Evolutionary conservation across 1,284 basidiomycete species (phyloP), one percentile per base, ranked within the genome.

Genomic region (Fomitopsis betulina): DNA sequence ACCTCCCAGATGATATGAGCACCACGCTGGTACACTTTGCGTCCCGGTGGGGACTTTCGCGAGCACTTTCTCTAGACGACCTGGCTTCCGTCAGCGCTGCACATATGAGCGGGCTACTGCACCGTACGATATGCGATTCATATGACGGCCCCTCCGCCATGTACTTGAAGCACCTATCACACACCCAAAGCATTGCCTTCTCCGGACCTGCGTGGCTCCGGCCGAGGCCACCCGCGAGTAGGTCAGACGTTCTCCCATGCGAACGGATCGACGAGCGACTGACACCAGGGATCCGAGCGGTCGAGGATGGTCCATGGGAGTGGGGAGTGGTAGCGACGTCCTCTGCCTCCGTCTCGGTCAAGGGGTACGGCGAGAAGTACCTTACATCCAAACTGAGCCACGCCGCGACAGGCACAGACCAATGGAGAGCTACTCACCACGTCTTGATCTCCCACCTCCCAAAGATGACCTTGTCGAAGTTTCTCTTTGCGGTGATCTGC

Each of bases 131-230:
- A 71, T 97, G 94, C 50, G 83, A 67, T 60, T 92, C 87, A 83
- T 89, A 94, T 21, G 79, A 76, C 2, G 76, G 73, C 19, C 84
- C 81, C 42, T 93, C 88, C 2, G 84, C 77, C 89, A 96, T 94
- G 72, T 98, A 99, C 75, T 97, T 98, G 86, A 98, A 97, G 76
- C 96, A 99, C 58, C 89, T 83, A 61, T 94, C 89, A 70, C 94
- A 96, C 19, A 96, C 91, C 83, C 87, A 94, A 25, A 94, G 71
- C 35, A 79, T 72, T 9, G 82, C 76, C 53, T 78, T 77, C 60
- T 86, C 85, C 2, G 45, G 45, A 13, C 74, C 77, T 12, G 71
- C 70, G 57, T 78, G 76, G n/a, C 79, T 78, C 47, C 85, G 78
- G 15, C 79, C 76, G 47, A 88, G 73, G 2, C 86, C 83, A 19